A percentile compares a stretch with the other conserved stretches of the same genome.
Evolutionary conservation across 1,139 yeast genomes (phyloP).

Genomic region (Candida tropicalis): DNA sequence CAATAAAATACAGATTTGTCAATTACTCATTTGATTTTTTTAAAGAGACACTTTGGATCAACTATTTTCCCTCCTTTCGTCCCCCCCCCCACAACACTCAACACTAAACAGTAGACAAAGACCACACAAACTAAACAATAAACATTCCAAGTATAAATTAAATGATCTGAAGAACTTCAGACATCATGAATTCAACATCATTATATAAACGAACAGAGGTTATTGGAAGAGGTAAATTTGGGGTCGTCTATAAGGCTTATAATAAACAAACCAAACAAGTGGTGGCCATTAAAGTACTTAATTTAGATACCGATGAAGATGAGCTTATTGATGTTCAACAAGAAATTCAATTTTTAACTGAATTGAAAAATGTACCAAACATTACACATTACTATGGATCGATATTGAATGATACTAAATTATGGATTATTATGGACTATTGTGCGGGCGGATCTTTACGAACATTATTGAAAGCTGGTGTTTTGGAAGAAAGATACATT

Average conservation of each 20-base stretch:
- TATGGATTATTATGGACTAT: slow-evolving; percentile 98
- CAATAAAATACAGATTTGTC: neutral
- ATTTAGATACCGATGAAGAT: slow-evolving; percentile 90
- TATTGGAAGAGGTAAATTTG: slow-evolving; percentile 95
- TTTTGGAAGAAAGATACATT: slow-evolving; percentile 80
- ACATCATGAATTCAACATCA: slow-evolving; percentile 17
- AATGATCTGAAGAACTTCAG: neutral
- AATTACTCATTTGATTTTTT: neutral
- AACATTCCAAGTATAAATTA: neutral
- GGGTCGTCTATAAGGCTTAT: slow-evolving; percentile 88
- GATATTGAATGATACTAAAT: slow-evolving; percentile 78
- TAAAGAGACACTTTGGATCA: too few relatives aligned
- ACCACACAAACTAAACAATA: neutral
- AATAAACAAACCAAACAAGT: slow-evolving; percentile 67
- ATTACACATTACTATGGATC: slow-evolving; percentile 93
- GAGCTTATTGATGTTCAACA: slow-evolving; percentile 95
- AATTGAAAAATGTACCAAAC: slow-evolving; percentile 82
- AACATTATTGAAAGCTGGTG: slow-evolving; percentile 85
- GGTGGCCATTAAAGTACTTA: slow-evolving; percentile 91
- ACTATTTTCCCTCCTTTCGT: too few relatives aligned
- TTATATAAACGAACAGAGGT: slow-evolving; percentile 81
- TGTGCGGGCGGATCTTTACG: slow-evolving; percentile 97
- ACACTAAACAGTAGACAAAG: neutral
- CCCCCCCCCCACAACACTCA: too few relatives aligned
- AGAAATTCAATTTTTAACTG: slow-evolving; percentile 85